Evolutionary conservation across 106 monocot species (phyloP), one percentile per base, ranked within the genome.

Genomic region (Phalaenopsis aphrodite): DNA sequence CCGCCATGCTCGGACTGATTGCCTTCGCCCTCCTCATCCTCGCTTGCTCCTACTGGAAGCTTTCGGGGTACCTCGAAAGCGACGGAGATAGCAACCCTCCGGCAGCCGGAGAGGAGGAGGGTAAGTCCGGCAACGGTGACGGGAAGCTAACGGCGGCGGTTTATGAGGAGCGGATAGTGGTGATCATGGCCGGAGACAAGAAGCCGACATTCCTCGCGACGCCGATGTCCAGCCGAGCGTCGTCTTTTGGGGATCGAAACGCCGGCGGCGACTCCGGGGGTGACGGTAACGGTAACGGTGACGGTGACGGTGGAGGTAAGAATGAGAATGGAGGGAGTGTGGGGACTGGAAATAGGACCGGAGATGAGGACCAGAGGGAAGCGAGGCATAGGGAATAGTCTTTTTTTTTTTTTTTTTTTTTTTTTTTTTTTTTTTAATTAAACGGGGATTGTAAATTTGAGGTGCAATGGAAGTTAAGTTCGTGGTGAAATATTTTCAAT

Each of bases 31-130:
- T 91, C 39, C 88, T 91, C 66, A 86, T 91, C 72, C 84, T 91
- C 42, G 91, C 88, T 9, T 91, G 91, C 83, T 88, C 91, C 30
- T 91, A 91, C 86, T 91, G 88, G 91, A 91, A 88, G 78, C 84
- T 91, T 12, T 88, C 91, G 42, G 86, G 91, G 37, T 84, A 79
- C 84, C 85, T 88, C 38, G 86, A 86, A 5, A 74, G 55, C 38
- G 69, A 12, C 15, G 77, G 58, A 12, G 79, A 47, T 2, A 79
- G 66, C 42, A 36, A 39, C 15, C 41, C 47, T 24, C 57, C 19
- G 6, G 72, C 39, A 1, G n/a, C 41, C 73, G 65, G 18, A n/a
- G 79, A 68, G 24, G 76, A 9, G 1, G 76, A 0, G 21, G 36
- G 56, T 47, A 46, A 42, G 37, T 8, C 21, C 15, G 69, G 56